Conservation (phyloP, 2,329 filamentous ascomycete species). For the Fusarium sp. region DNA sequence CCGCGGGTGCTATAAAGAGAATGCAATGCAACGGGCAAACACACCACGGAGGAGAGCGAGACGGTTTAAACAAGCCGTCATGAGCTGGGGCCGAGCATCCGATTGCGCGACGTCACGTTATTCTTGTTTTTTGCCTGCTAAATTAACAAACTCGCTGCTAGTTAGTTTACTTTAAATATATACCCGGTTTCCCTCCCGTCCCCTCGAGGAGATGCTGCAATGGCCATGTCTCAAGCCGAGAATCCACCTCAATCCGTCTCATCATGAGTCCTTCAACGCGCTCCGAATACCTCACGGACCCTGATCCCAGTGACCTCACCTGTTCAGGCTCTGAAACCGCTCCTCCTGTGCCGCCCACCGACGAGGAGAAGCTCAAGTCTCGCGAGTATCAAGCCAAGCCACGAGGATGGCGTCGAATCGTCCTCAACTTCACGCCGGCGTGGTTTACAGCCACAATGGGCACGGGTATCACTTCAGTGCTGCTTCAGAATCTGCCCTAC, state of each 20-base stretch:
- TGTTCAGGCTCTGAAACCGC: slow-evolving; percentile 16
- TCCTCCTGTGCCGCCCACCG: neutral
- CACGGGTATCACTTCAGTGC: slow-evolving; percentile 69
- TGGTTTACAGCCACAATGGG: slow-evolving; percentile 67
- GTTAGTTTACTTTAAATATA: slow-evolving; percentile 5
- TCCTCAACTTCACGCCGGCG: slow-evolving; percentile 23
- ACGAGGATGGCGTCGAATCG: slow-evolving; percentile 30
- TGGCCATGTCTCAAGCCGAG: neutral
- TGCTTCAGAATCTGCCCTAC: slow-evolving; percentile 69
- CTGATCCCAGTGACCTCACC: slow-evolving; percentile 14
- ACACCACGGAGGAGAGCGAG: neutral
- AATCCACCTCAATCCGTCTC: neutral
- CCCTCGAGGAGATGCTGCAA: neutral
- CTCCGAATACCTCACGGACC: slow-evolving; percentile 1
- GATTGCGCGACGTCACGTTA: slow-evolving; percentile 24
- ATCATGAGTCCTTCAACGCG: slow-evolving; percentile 12
- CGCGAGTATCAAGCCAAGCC: neutral
- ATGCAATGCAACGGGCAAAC: neutral
- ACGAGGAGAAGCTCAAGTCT: neutral
- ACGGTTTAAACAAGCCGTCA: slow-evolving; percentile 6
- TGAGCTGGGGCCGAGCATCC: slow-evolving; percentile 17
- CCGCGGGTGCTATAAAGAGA: slow-evolving; percentile 23
- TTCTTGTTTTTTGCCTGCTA: neutral
- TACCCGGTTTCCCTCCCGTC: neutral
- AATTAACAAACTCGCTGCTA: neutral